phyloP scores from a whole-genome alignment of 805 yeast species.

The Jamesozyma piceae region DNA sequence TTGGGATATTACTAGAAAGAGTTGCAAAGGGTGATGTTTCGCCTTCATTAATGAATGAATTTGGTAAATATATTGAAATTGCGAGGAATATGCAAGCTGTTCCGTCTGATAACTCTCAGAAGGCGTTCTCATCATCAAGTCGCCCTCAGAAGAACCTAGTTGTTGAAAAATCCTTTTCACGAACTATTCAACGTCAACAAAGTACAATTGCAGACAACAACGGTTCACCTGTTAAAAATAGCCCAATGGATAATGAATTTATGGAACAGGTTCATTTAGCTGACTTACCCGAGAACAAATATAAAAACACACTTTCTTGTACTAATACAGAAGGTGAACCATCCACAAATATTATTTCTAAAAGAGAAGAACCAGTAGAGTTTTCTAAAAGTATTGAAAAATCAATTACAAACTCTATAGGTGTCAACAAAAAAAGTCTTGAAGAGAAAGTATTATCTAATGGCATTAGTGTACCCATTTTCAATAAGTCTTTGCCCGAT shows the following conservation, averaged over 20 bases:
- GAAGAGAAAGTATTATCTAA: neutral
- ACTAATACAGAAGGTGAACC: neutral
- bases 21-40: neutral
- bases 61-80: neutral
- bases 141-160: neutral
- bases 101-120: neutral
- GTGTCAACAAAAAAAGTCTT: neutral
- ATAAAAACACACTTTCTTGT: neutral
- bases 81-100: neutral
- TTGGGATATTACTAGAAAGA: neutral
- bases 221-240: constrained; percentile 24
- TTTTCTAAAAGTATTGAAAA: neutral
- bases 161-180: neutral
- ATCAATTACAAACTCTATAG: neutral
- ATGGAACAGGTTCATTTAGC: constrained; percentile 22
- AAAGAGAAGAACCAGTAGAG: neutral
- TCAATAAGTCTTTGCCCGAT: neutral
- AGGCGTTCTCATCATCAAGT: neutral
- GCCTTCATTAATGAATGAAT: neutral
- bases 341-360: neutral
- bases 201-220: constrained; percentile 29
- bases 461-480: neutral
- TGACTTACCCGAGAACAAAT: constrained; percentile 18
- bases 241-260: constrained; percentile 14
- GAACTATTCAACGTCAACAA: constrained; percentile 17